Conservation (phyloP, 768 basidiomycete genomes). For the Psilocybe subaeruginosa region DNA sequence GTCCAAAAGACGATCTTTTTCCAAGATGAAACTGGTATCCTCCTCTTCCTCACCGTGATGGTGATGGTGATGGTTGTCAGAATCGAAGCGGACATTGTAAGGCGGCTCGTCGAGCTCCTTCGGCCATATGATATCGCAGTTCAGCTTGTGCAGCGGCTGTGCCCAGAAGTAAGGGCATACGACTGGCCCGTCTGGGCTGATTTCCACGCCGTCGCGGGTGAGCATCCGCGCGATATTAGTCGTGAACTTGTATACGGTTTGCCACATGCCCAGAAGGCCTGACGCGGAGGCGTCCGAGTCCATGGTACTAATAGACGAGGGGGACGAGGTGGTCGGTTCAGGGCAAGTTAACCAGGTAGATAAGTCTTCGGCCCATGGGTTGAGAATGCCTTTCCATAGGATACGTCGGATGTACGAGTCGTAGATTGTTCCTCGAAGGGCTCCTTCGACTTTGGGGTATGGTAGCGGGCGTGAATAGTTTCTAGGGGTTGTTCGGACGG, state of each 20-base stretch:
- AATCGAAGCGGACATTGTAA: constrained; percentile 31
- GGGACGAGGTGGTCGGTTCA: constrained; percentile 6
- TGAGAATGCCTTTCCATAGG: constrained; percentile 81
- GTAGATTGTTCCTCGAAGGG: constrained; percentile 81
- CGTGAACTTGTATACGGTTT: constrained; percentile 13
- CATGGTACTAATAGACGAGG: background rate
- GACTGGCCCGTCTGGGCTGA: constrained; percentile 31
- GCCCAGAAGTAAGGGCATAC: constrained; percentile 86
- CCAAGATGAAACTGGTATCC: background rate
- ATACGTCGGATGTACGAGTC: constrained; percentile 87
- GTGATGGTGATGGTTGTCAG: constrained; percentile 15
- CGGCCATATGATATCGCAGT: constrained; percentile 87
- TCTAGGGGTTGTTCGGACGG: constrained; percentile 65
- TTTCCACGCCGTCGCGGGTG: constrained; percentile 22
- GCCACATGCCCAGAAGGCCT: constrained; percentile 18
- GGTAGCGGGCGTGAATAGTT: constrained; percentile 85
- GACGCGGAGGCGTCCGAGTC: background rate
- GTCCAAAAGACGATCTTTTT: constrained; percentile 44
- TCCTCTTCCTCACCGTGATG: constrained; percentile 15
- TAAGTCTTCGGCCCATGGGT: constrained; percentile 65
- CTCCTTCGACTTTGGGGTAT: constrained; percentile 61
- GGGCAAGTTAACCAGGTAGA: constrained; percentile 74
- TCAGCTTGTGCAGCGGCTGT: constrained; percentile 69
- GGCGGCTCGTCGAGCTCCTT: constrained; percentile 59
- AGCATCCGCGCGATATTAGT: constrained; percentile 7